Evolutionary conservation across 257 asterid genomes (phyloP).

Genomic region (Pogostemon cablin): DNA sequence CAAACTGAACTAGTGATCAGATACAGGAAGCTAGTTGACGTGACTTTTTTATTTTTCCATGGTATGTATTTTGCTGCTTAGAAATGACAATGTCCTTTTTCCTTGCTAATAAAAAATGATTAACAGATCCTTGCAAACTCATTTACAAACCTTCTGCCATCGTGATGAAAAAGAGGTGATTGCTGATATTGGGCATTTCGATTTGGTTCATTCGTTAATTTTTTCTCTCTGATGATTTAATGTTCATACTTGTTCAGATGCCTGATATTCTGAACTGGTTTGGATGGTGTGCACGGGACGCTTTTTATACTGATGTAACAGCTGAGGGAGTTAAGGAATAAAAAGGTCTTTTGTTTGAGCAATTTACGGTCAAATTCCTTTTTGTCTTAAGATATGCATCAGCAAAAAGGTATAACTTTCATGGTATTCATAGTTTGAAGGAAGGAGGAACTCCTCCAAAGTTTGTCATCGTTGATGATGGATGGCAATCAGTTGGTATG

Average conservation of each 20-base stretch:
- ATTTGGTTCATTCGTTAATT: not conserved
- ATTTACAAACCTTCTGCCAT: slow-evolving; percentile 69
- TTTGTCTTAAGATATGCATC: slow-evolving; percentile 1
- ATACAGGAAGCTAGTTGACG: slow-evolving; percentile 10
- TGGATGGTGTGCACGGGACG: slow-evolving; percentile 99
- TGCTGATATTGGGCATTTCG: not conserved
- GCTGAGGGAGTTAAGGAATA: slow-evolving; percentile 74
- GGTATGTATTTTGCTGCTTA: not conserved
- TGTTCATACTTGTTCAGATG: slow-evolving; percentile 50
- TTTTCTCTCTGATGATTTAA: slow-evolving; percentile 20
- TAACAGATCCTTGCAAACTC: slow-evolving; percentile 62
- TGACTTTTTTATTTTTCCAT: not conserved
- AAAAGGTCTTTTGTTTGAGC: slow-evolving; percentile 46
- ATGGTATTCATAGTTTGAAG: slow-evolving; percentile 41
- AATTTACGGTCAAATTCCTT: slow-evolving; percentile 10
- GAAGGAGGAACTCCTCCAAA: slow-evolving; percentile 71
- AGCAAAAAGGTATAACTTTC: not conserved
- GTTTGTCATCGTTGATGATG: slow-evolving; percentile 77
- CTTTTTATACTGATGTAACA: slow-evolving; percentile 78
- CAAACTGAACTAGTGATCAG: not conserved
- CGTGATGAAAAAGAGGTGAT: slow-evolving; percentile 77
- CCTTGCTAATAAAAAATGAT: not conserved
- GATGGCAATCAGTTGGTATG: slow-evolving; percentile 85
- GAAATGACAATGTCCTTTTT: not conserved
- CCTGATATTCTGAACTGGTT: slow-evolving; percentile 92